phyloP scores from a whole-genome alignment of 495 filamentous ascomycete species.

The Penicillium verhagenii region DNA sequence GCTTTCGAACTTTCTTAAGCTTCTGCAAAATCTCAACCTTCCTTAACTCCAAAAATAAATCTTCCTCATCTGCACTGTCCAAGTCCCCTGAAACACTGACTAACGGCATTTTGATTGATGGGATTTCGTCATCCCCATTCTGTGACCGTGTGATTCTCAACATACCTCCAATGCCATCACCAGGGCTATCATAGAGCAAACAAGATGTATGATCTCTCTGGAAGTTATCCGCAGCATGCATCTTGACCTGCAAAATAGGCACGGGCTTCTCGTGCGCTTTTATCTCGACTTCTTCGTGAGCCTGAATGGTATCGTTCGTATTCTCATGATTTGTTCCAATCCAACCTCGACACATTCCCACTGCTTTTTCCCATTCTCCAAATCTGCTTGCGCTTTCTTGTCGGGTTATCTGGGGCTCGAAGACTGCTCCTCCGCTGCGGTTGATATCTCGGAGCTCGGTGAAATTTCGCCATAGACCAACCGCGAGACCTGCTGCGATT shows the following conservation, averaged over 20 bases:
- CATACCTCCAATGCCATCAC: neutral
- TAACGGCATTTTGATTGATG: slow-evolving; percentile 18
- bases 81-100: slow-evolving; percentile 30
- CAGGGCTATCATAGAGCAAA: slow-evolving; percentile 1
- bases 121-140: slow-evolving; percentile 17
- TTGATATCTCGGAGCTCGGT: slow-evolving; percentile 79
- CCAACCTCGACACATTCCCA: slow-evolving; percentile 86
- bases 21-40: slow-evolving; percentile 43
- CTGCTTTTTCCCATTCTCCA: slow-evolving; percentile 76
- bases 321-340: slow-evolving; percentile 11
- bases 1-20: slow-evolving; percentile 36
- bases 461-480: slow-evolving; percentile 77
- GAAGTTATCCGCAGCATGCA: neutral
- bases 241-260: neutral
- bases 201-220: neutral
- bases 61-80: slow-evolving; percentile 42
- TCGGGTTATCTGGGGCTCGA: slow-evolving; percentile 63
- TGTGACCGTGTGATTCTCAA: slow-evolving; percentile 12
- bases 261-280: neutral
- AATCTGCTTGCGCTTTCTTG: slow-evolving; percentile 65
- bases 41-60: slow-evolving; percentile 39
- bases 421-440: slow-evolving; percentile 66
- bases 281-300: neutral
- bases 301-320: neutral
- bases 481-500: slow-evolving; percentile 90